Percentiles rank a stretch among this genome's conserved stretches.
phyloP scores from a whole-genome alignment of 2,329 filamentous ascomycete species.

The Penicillium sp. region DNA sequence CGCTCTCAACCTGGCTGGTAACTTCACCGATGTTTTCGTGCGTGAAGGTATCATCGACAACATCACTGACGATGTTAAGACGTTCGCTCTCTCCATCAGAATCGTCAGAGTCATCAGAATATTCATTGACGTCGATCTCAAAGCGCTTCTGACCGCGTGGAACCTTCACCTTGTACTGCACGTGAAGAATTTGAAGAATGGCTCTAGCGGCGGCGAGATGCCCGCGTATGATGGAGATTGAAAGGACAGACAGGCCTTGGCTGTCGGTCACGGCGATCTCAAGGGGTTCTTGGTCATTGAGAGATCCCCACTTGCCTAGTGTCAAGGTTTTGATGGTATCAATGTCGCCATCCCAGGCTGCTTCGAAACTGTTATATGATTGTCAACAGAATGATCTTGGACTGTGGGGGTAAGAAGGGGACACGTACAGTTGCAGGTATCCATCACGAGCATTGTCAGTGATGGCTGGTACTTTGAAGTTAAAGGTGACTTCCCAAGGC shows the following conservation, averaged over 20 bases:
- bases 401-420: conserved; percentile 33
- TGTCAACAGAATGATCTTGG: conserved; percentile 52
- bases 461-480: conserved; percentile 50
- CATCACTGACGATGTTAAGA: conserved; percentile 45
- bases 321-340: conserved; percentile 52
- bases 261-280: conserved; percentile 60
- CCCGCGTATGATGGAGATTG: conserved; percentile 64
- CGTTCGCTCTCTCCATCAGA: conserved; percentile 23
- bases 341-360: conserved; percentile 69
- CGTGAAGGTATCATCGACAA: conserved; percentile 67
- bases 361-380: conserved; percentile 52
- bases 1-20: conserved; percentile 66
- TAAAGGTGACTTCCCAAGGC: conserved; percentile 51
- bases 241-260: conserved; percentile 59
- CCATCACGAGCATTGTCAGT: conserved; percentile 56
- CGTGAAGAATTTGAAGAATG: conserved; percentile 67
- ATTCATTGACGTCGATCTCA: conserved; percentile 29
- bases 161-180: conserved; percentile 63
- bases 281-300: conserved; percentile 58
- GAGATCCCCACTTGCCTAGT: conserved; percentile 37
- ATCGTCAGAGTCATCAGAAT: conserved; percentile 31
- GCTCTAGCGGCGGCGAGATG: conserved; percentile 62
- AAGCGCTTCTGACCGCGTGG: conserved; percentile 45
- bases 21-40: conserved; percentile 72
- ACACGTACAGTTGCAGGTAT: conserved; percentile 62